Conservation (phyloP, 495 filamentous ascomycete species). For the Aspergillus cavernicola region DNA sequence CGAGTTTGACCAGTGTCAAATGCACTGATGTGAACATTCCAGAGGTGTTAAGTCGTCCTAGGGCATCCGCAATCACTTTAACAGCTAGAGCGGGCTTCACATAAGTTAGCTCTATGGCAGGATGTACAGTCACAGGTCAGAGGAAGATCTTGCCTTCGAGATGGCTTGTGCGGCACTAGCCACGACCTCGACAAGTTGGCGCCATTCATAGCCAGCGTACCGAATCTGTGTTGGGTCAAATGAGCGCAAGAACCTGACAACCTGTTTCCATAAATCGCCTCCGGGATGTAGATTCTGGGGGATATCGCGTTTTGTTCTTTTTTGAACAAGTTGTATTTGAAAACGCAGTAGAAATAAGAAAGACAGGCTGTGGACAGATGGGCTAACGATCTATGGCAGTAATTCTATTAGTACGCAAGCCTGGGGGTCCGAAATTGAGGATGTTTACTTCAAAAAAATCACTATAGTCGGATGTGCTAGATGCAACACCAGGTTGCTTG, state of each 20-base stretch:
- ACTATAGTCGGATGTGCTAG: conserved; percentile 12
- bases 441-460: conserved; percentile 25
- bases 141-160: conserved; percentile 35
- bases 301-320: conserved; percentile 15
- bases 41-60: conserved; percentile 70
- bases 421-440: background rate
- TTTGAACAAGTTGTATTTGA: conserved; percentile 29
- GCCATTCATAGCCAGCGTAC: conserved; percentile 54
- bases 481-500: conserved; percentile 18
- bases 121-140: background rate
- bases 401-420: background rate
- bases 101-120: conserved; percentile 10
- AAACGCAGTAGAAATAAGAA: conserved; percentile 39
- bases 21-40: conserved; percentile 68
- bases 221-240: conserved; percentile 59
- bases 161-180: conserved; percentile 35
- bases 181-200: conserved; percentile 47
- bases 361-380: conserved; percentile 38
- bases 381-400: conserved; percentile 35
- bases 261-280: conserved; percentile 44
- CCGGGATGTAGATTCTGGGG: conserved; percentile 29
- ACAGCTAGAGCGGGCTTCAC: conserved; percentile 57
- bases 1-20: conserved; percentile 56
- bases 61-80: conserved; percentile 56
- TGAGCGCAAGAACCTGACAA: conserved; percentile 42